These are phyloP conservation scores for Madurella mycetomatis DNA, from an alignment of 2,329 filamentous ascomycete species.

Conservation along the genomic window DNA sequence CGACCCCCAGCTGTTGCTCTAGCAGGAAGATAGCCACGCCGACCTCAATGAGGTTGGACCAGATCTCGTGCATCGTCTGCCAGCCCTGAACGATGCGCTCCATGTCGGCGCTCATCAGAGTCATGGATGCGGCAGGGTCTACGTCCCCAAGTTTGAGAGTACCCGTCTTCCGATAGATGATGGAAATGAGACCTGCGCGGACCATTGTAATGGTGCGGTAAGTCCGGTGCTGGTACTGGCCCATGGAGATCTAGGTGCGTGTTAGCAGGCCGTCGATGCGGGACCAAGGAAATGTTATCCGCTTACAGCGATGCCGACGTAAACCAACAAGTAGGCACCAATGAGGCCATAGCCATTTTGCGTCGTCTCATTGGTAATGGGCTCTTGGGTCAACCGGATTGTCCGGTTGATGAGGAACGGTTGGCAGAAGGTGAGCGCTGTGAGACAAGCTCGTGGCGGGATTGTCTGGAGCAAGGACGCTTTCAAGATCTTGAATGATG, in stretches of 20 bases:
- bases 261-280: neutral
- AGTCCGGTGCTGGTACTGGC: conserved; percentile 34
- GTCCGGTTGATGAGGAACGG: conserved; percentile 41
- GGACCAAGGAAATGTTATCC: neutral
- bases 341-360: conserved; percentile 37
- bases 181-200: conserved; percentile 35
- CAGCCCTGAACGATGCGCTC: conserved; percentile 38
- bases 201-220: conserved; percentile 35
- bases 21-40: conserved; percentile 54
- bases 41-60: conserved; percentile 51
- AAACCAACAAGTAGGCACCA: conserved; percentile 38
- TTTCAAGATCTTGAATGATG: conserved; percentile 28
- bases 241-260: conserved; percentile 24
- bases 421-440: conserved; percentile 42
- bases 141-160: conserved; percentile 30
- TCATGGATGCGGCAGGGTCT: conserved; percentile 40
- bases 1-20: conserved; percentile 41
- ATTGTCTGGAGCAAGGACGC: conserved; percentile 32
- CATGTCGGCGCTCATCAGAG: conserved; percentile 46
- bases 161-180: conserved; percentile 47
- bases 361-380: conserved; percentile 24
- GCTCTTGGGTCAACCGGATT: conserved; percentile 30
- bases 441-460: conserved; percentile 35
- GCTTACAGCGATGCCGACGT: conserved; percentile 39
- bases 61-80: conserved; percentile 53